Base-by-base conservation (phyloP, 1,139 yeast genomes). In the Saccharomycopsis phalli region DNA sequence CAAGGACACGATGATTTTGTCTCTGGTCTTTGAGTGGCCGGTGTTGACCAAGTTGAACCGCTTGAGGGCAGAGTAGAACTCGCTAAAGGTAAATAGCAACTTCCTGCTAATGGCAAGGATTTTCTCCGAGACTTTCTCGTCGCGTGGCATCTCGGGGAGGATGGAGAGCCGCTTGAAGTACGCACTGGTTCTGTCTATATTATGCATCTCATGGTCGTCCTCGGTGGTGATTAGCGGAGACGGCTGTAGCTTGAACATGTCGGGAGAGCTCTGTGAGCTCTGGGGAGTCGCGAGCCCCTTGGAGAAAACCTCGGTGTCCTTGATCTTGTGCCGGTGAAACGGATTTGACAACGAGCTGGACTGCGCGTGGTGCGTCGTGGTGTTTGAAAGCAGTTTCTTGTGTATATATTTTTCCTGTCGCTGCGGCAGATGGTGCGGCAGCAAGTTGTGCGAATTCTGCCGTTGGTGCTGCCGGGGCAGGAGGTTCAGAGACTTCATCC, bases 21-120 rank as follows among this genome's bases (percentile, higher is more conserved):
- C 37, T 21, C 37, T 19, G 7, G 30, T 16, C 16, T 27, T 21
- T 4, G 40, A 26, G 8, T 36, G 41, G 11, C 21, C 27, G 29
- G 5, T 30, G 23, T 33, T 41, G 23, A 36, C 27, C 6, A 30
- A 19, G 22, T 37, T 37, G 28, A 37, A 37, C 19, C 35, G 33
- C 18, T 37, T 37, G 19, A 41, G 27, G 11, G 41, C 40, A 7
- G 27, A 27, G 22, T 41, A 41, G 13, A 26, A 17, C 29, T 41
- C 41, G 20, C 38, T 37, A 22, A 41, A 37, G 7, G 34, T 34
- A 29, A 41, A 32, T 28, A 41, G 34, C 6, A 41, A 31, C 21
- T 41, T 41, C 26, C 44, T 28, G n/a, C 41, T 22, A 25, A 36
- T 32, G 14, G 21, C 27, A 6, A 20, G 23, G 19, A 21, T 23